phyloP scores from a whole-genome alignment of 352 stramenopile species.

The Phytophthora quininea region DNA sequence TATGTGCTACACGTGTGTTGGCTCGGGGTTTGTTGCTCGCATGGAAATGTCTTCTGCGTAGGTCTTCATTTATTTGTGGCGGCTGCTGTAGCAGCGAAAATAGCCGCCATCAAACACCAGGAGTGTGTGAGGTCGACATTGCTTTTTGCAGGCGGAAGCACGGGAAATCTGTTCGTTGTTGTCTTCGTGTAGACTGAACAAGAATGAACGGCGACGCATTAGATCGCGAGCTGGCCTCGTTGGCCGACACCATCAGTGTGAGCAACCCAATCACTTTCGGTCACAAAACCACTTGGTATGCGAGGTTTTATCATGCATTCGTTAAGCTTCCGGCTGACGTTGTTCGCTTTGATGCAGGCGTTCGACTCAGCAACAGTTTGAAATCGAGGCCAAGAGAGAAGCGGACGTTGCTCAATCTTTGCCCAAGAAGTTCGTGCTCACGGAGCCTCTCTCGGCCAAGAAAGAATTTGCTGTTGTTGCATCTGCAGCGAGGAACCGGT shows the following conservation, averaged over 20 bases:
- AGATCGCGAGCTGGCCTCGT: conserved; percentile 66
- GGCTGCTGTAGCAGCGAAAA: background rate
- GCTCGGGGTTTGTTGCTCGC: conserved; percentile 4
- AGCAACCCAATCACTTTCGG: conserved; percentile 84
- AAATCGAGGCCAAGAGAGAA: conserved; percentile 48
- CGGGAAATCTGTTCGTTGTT: background rate
- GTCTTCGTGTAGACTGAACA: too few relatives aligned
- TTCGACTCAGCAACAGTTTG: conserved; percentile 44
- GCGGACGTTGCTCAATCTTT: conserved; percentile 55
- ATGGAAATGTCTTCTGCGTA: background rate
- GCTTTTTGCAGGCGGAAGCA: background rate
- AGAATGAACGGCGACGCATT: conserved; percentile 54
- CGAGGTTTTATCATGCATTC: conserved; percentile 4
- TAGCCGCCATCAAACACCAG: background rate
- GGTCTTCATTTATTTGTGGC: background rate
- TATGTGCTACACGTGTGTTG: conserved; percentile 27
- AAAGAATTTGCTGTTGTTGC: conserved; percentile 57
- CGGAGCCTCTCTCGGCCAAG: conserved; percentile 47
- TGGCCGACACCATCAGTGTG: conserved; percentile 76
- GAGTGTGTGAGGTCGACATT: background rate
- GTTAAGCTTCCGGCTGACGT: background rate
- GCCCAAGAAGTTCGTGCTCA: conserved; percentile 72
- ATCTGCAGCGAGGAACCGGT: conserved; percentile 52
- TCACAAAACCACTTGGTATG: conserved; percentile 74
- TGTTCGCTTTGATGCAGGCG: conserved; percentile 40